phyloP scores from a whole-genome alignment of 2,329 filamentous ascomycete genomes.

The Teratosphaeria destructans region DNA sequence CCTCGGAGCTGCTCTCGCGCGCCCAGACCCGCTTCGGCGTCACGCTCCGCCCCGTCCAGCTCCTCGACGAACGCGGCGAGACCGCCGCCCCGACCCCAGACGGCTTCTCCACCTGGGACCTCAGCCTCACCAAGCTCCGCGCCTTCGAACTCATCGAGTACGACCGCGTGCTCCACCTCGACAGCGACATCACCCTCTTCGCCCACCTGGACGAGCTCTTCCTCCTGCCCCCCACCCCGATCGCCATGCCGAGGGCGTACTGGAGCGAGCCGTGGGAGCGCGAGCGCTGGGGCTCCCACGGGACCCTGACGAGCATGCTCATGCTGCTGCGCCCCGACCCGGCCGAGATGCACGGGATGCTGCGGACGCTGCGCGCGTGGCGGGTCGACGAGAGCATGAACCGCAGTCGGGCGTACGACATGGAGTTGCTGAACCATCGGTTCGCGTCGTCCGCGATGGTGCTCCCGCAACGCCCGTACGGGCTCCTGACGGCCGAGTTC shows the following conservation, averaged over 20 bases:
- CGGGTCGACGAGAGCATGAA: slow-evolving; percentile 26
- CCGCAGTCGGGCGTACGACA: slow-evolving; percentile 43
- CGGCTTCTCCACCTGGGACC: slow-evolving; percentile 39
- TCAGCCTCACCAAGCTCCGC: slow-evolving; percentile 56
- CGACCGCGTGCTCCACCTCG: slow-evolving; percentile 44
- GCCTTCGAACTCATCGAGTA: slow-evolving; percentile 58
- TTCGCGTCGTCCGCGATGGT: slow-evolving; percentile 50
- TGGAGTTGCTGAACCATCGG: slow-evolving; percentile 56
- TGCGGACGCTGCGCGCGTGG: slow-evolving; percentile 20
- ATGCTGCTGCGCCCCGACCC: slow-evolving; percentile 52
- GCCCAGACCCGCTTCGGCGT: slow-evolving; percentile 39
- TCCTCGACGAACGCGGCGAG: slow-evolving; percentile 8
- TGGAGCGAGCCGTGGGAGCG: slow-evolving; percentile 34
- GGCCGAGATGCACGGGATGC: slow-evolving; percentile 38
- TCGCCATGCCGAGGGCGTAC: slow-evolving; percentile 61
- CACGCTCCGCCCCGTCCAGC: slow-evolving; percentile 26
- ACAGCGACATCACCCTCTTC: slow-evolving; percentile 52
- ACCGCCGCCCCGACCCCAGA: background rate
- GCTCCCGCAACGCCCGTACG: slow-evolving; percentile 54
- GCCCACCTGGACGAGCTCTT: slow-evolving; percentile 61
- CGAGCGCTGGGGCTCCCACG: slow-evolving; percentile 23
- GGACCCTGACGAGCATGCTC: slow-evolving; percentile 47
- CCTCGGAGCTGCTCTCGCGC: slow-evolving; percentile 36
- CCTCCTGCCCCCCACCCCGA: slow-evolving; percentile 47
- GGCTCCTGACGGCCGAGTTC: slow-evolving; percentile 54